phyloP scores from a whole-genome alignment of 2,329 filamentous ascomycete species.

The Thielaviopsis ethacetica region DNA sequence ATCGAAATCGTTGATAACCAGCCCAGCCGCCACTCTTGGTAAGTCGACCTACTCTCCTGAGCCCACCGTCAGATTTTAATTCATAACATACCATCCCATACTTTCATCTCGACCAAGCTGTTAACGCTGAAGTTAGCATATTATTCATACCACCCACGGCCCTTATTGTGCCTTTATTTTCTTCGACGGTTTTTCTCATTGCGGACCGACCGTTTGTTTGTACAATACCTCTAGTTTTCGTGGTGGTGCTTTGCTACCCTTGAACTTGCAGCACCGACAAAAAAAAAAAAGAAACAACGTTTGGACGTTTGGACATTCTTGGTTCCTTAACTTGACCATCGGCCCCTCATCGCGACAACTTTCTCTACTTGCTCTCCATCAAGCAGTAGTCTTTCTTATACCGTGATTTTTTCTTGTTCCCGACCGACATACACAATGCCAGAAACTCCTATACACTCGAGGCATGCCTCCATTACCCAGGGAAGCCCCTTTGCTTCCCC shows the following conservation, averaged over 20 bases:
- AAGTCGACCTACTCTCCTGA: neutral
- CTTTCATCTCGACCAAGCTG: neutral
- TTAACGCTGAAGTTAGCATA: neutral
- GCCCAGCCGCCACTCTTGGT: neutral
- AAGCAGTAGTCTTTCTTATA: neutral
- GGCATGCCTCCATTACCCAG: conserved; percentile 39
- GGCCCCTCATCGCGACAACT: neutral
- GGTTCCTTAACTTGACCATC: neutral
- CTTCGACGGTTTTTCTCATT: neutral
- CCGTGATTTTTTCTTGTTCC: neutral
- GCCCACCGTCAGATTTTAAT: neutral
- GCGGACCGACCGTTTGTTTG: neutral
- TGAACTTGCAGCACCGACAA: neutral
- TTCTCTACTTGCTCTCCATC: neutral
- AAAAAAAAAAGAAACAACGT: neutral
- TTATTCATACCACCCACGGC: neutral
- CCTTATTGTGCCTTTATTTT: neutral
- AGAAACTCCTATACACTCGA: conserved; percentile 41
- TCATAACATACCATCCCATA: neutral
- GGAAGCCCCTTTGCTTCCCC: conserved; percentile 10
- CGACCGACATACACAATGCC: conserved; percentile 21
- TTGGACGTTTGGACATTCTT: neutral
- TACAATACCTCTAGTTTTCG: neutral
- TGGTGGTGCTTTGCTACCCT: neutral
- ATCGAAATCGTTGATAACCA: neutral